Evolutionary conservation across 169 alveolate species (phyloP), one percentile per base, ranked within the genome.

Genomic region (Cardiosporidium cionae): DNA sequence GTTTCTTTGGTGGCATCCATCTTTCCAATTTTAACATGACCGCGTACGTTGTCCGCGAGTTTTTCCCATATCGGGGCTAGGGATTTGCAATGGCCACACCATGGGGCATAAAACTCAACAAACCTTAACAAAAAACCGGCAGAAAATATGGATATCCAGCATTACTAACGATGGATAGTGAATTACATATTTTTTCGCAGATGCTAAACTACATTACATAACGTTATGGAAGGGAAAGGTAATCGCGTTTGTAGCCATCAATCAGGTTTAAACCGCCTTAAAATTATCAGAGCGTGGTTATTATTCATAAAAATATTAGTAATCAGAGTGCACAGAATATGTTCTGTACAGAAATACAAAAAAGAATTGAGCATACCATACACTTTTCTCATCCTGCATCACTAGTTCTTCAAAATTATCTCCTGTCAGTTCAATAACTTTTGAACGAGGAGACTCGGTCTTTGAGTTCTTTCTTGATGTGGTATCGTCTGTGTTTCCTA

Each of bases 71-170:
- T 95, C 32, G 97, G 96, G 29, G 94, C 94, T 31, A 95, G 86
- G 22, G 89, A 85, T 79, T 93, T 93, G 82, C 98, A 95, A 80
- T 93, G 97, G 1, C 95, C 97, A 79, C 98, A 95, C 97, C 82
- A 76, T 53, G 96, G 95, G 32, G 97, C 95, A 66, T 88, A 93
- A 84, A 90, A 90, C 86, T 89, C 88, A 2, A 76, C 68, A 32
- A 76, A 76, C 82, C 82, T 68, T 63, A 7, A n/a, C 70, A 84
- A 7, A 70, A 52, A 7, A n/a, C 31, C 2, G 29, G 31, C 76
- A 2, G 22, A 44, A 69, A 35, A 53, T 58, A 53, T n/a, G n/a
- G n/a, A n/a, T n/a, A n/a, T n/a, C n/a, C n/a, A n/a, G n/a, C n/a
- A n/a, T n/a, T n/a, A n/a, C n/a, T n/a, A n/a, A n/a, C n/a, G n/a